phyloP scores from a whole-genome alignment of 2,329 filamentous ascomycete genomes.

The Didymosphaeria variabile region DNA sequence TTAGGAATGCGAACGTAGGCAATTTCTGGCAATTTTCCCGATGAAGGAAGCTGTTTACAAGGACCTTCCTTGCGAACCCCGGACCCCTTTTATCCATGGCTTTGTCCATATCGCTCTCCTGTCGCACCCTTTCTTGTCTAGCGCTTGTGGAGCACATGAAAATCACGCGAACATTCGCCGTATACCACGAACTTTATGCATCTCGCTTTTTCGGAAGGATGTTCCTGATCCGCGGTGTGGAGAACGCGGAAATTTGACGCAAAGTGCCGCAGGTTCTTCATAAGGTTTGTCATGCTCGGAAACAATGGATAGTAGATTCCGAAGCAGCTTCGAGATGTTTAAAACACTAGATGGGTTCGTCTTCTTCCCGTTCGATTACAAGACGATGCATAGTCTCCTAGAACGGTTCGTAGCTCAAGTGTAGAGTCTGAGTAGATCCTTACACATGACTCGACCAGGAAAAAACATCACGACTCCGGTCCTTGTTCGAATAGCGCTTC shows the following conservation, averaged over 20 bases:
- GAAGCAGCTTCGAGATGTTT: background rate
- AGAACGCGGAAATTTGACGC: slow-evolving; percentile 4
- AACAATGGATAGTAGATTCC: background rate
- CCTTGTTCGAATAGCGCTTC: background rate
- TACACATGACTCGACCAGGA: background rate
- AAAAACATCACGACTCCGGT: background rate
- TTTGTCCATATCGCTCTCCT: background rate
- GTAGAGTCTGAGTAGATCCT: background rate
- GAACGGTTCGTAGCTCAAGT: background rate
- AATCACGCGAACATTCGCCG: background rate
- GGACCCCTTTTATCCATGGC: background rate
- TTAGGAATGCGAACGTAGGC: background rate
- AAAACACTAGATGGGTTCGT: background rate
- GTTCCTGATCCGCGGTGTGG: slow-evolving; percentile 4
- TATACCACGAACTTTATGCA: background rate
- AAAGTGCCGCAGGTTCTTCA: background rate
- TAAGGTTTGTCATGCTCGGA: background rate
- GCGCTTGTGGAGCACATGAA: background rate
- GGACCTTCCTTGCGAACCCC: background rate
- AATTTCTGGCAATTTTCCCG: background rate
- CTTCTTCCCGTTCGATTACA: too few species aligned
- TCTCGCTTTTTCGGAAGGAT: slow-evolving; percentile 4
- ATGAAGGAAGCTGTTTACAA: background rate
- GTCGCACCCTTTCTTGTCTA: background rate
- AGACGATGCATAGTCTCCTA: too few species aligned